Evolutionary conservation across 768 basidiomycete genomes (phyloP).

Genomic region (Kondoa subrosea): DNA sequence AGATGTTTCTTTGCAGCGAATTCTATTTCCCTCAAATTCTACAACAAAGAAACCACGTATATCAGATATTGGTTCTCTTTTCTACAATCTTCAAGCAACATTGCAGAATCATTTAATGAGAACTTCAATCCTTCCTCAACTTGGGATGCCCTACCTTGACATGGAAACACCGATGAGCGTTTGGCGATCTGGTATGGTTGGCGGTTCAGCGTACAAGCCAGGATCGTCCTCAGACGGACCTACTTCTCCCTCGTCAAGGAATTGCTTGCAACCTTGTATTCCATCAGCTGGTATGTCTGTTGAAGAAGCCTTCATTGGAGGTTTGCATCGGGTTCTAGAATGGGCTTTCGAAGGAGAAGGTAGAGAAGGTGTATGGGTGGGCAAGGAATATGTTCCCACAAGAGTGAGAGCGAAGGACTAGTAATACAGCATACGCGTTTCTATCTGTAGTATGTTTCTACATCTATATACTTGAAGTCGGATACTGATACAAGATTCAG

Average conservation of each 20-base stretch:
- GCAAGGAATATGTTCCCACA: background rate
- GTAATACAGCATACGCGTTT: background rate
- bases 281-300: slow-evolving; percentile 25
- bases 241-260: slow-evolving; percentile 5
- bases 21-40: slow-evolving; percentile 13
- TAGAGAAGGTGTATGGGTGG: slow-evolving; percentile 8
- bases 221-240: background rate
- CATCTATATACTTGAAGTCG: background rate
- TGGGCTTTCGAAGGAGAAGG: slow-evolving; percentile 16
- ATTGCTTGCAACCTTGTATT: slow-evolving; percentile 26
- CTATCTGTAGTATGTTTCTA: background rate
- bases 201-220: slow-evolving; percentile 11
- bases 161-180: slow-evolving; percentile 22
- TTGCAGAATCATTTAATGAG: slow-evolving; percentile 23
- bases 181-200: slow-evolving; percentile 24
- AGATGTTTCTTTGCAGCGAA: slow-evolving; percentile 7
- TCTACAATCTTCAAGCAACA: slow-evolving; percentile 26
- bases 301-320: slow-evolving; percentile 24
- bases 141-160: slow-evolving; percentile 25
- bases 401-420: background rate
- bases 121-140: slow-evolving; percentile 7
- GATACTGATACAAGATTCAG: slow-evolving; percentile 3
- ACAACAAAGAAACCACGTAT: background rate
- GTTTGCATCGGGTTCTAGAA: slow-evolving; percentile 19
- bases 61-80: slow-evolving; percentile 13